Base-by-base conservation (phyloP, 2,329 filamentous ascomycete genomes). In the Claviceps spartinae region DNA sequence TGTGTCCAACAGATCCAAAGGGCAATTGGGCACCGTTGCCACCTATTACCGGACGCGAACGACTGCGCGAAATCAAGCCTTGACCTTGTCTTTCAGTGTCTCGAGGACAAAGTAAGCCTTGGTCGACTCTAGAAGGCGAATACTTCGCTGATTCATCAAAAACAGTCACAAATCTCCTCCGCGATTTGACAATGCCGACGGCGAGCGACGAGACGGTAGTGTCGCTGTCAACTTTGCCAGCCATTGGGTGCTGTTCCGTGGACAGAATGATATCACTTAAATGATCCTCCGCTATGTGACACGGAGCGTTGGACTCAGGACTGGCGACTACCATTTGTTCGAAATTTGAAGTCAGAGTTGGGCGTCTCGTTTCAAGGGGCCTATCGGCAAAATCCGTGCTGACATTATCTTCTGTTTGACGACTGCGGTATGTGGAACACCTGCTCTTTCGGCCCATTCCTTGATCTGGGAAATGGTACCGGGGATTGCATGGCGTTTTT, bases 401-500 rank as follows among this genome's bases (percentile, higher is more conserved):
- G 1, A 41, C 41, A 47, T 54, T 48, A 20, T 47, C 49, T 6
- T 47, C 38, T 18, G 36, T 22, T 34, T 24, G 46, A 18, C 53
- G 42, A 16, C 42, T 50, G 9, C 40, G 48, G 38, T 47, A 47
- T 13, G 14, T 7, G 14, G 51, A 51, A 34, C 55, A 58, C 43
- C 48, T 57, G 22, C 54, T 55, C 26, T 56, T 59, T 14, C 55
- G 59, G 26, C 55, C 52, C 5, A 53, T 50, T 18, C 54, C 50
- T 8, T 55, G 36, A 20, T 47, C 52, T 38, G 55, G 52, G 16
- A 53, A 41, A 8, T 45, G 54, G 40, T 65, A 66, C 20, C 59
- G 66, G 20, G 77, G 72, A 56, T 82, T 82, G 59, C 78, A 82
- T 14, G 69, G 22, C 3, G 74, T 74, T 54, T 68, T 68, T 1